phyloP scores from a whole-genome alignment of 305 asterid species.

The Fraxinus albicans region DNA sequence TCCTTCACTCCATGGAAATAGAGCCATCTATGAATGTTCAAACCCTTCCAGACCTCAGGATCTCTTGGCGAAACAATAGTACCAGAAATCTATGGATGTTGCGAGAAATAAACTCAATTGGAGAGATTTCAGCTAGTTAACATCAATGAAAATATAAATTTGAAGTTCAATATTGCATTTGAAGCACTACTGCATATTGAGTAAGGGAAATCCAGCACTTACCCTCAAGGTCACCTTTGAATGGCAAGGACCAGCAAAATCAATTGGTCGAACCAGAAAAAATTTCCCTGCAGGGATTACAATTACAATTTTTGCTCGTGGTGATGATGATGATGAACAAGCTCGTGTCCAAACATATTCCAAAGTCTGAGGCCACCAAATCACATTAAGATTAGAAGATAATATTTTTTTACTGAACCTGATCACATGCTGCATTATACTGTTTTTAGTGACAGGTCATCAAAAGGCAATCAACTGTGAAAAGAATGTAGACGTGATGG shows the following conservation, averaged over 20 bases:
- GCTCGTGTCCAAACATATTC: slow-evolving; percentile 62
- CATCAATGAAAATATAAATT: not conserved
- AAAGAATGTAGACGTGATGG: not conserved
- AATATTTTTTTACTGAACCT: not conserved
- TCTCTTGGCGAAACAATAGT: slow-evolving; percentile 63
- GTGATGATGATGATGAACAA: slow-evolving; percentile 40
- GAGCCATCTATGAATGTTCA: slow-evolving; percentile 69
- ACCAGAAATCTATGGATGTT: slow-evolving; percentile 51
- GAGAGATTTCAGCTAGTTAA: not conserved
- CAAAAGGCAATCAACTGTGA: not conserved
- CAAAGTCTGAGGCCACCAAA: slow-evolving; percentile 45
- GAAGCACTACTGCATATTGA: not conserved
- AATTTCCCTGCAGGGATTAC: slow-evolving; percentile 43
- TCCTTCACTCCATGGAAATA: slow-evolving; percentile 61
- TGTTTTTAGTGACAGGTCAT: not conserved
- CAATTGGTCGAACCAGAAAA: slow-evolving; percentile 48
- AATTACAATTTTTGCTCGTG: slow-evolving; percentile 30
- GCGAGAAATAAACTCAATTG: not conserved
- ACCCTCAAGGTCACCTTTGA: slow-evolving; percentile 59
- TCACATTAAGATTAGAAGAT: slow-evolving; percentile 10
- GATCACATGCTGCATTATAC: not conserved
- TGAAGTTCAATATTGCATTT: not conserved
- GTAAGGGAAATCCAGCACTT: slow-evolving; percentile 18
- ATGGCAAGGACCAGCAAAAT: slow-evolving; percentile 68
- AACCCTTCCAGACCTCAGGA: slow-evolving; percentile 67